phyloP scores from a whole-genome alignment of 805 yeast species.

The Ogataea ramenticola region DNA sequence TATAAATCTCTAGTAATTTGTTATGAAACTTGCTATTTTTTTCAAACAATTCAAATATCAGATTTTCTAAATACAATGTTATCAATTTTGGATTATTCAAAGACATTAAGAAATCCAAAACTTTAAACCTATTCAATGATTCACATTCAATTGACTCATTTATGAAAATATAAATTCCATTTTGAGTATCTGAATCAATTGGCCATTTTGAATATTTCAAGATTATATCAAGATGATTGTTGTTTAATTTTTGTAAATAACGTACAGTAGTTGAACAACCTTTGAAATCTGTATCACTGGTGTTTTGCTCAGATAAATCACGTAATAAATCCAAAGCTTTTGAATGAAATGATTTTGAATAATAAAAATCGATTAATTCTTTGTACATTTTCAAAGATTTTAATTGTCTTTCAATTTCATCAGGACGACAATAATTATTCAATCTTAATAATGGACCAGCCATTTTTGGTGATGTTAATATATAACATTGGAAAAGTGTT shows the following conservation, averaged over 20 bases:
- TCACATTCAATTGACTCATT: slow-evolving; percentile 56
- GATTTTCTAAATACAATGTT: slow-evolving; percentile 44
- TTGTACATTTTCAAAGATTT: slow-evolving; percentile 40
- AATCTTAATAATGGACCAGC: slow-evolving; percentile 79
- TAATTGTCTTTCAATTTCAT: slow-evolving; percentile 50
- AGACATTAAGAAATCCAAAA: slow-evolving; percentile 43
- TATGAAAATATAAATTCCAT: slow-evolving; percentile 50
- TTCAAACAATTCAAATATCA: slow-evolving; percentile 34
- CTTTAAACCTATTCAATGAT: slow-evolving; percentile 43
- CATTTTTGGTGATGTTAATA: slow-evolving; percentile 58
- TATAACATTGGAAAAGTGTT: slow-evolving; percentile 67
- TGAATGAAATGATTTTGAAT: slow-evolving; percentile 50
- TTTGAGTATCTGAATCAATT: slow-evolving; percentile 27
- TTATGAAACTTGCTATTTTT: slow-evolving; percentile 32
- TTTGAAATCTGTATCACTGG: slow-evolving; percentile 16
- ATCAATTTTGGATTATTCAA: slow-evolving; percentile 23
- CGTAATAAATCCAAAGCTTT: slow-evolving; percentile 60
- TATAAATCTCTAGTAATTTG: slow-evolving; percentile 37
- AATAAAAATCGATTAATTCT: slow-evolving; percentile 75
- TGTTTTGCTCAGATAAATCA: slow-evolving; percentile 19
- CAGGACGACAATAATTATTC: slow-evolving; percentile 64
- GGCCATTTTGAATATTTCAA: slow-evolving; percentile 52
- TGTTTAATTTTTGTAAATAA: slow-evolving; percentile 50
- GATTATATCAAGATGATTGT: slow-evolving; percentile 43
- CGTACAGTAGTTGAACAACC: slow-evolving; percentile 41